Conservation (phyloP, 495 filamentous ascomycete species). For the Hypoxylon subgilvum region DNA sequence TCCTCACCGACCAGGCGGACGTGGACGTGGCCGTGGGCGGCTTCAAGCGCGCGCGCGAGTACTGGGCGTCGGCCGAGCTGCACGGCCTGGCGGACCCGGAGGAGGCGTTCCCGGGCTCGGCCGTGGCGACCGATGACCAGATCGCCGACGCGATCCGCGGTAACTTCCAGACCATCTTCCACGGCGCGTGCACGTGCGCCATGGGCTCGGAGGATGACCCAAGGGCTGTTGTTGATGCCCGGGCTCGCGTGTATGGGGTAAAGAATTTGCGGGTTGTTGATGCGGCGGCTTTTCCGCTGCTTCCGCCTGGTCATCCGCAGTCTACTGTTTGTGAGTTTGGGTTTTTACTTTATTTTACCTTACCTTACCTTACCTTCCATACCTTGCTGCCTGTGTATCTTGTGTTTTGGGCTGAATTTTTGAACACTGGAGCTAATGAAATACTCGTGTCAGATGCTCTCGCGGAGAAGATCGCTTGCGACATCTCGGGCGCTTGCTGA, state of each 20-base stretch:
- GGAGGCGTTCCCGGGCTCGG: conserved; percentile 51
- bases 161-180: conserved; percentile 53
- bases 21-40: conserved; percentile 60
- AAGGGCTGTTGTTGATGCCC: conserved; percentile 57
- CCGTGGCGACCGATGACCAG: conserved; percentile 56
- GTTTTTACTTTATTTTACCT: too few species aligned
- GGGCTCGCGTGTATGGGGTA: conserved; percentile 59
- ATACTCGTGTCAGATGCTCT: conserved; percentile 38
- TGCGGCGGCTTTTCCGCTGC: conserved; percentile 61
- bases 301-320: conserved; percentile 62
- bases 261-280: conserved; percentile 63
- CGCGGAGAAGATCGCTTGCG: conserved; percentile 49
- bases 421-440: not conserved
- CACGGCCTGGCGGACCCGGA: not conserved
- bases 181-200: conserved; percentile 59
- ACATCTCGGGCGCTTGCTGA: conserved; percentile 31
- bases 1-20: conserved; percentile 60
- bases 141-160: conserved; percentile 54
- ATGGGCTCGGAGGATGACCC: conserved; percentile 60
- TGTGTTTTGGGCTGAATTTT: too few species aligned
- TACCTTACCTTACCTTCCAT: too few species aligned
- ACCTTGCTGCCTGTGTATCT: too few species aligned
- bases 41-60: conserved; percentile 58
- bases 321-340: conserved; percentile 52
- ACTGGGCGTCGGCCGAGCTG: conserved; percentile 21